Evolutionary conservation across 1,284 basidiomycete species (phyloP).

Genomic region (Trametes sp.): DNA sequence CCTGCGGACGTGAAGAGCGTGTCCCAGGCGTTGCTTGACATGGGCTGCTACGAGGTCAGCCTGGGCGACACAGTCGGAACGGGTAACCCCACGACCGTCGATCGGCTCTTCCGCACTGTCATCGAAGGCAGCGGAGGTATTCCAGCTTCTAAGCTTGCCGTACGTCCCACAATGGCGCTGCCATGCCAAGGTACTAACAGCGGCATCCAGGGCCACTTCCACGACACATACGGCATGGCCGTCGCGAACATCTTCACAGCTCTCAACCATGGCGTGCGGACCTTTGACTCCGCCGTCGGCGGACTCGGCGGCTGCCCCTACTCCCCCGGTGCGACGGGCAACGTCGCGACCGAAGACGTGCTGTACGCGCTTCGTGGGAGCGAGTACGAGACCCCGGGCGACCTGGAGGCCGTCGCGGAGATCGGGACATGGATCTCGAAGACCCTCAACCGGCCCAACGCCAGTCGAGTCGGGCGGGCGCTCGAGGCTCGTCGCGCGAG

Average conservation of each 20-base stretch:
- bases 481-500: constrained; percentile 61
- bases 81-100: constrained; percentile 78
- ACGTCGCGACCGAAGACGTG: constrained; percentile 91
- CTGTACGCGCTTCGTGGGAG: constrained; percentile 83
- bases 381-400: constrained; percentile 70
- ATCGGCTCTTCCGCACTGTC: constrained; percentile 75
- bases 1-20: constrained; percentile 74
- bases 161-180: constrained; percentile 46
- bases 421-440: constrained; percentile 86
- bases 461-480: constrained; percentile 86
- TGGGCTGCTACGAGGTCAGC: constrained; percentile 96
- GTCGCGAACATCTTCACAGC: constrained; percentile 76
- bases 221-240: constrained; percentile 91
- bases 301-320: constrained; percentile 96
- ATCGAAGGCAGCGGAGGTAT: constrained; percentile 55
- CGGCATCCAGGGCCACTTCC: constrained; percentile 52
- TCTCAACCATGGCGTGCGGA: constrained; percentile 69
- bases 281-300: constrained; percentile 79
- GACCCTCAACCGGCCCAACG: constrained; percentile 70
- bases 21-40: constrained; percentile 75
- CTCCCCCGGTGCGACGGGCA: constrained; percentile 94
- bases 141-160: constrained; percentile 73
- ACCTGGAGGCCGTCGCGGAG: constrained; percentile 70
- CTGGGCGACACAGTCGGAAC: constrained; percentile 93
- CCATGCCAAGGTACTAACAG: neutral